Base-by-base conservation (phyloP, 176 grass and related monocot species). In the Juncus effusus region DNA sequence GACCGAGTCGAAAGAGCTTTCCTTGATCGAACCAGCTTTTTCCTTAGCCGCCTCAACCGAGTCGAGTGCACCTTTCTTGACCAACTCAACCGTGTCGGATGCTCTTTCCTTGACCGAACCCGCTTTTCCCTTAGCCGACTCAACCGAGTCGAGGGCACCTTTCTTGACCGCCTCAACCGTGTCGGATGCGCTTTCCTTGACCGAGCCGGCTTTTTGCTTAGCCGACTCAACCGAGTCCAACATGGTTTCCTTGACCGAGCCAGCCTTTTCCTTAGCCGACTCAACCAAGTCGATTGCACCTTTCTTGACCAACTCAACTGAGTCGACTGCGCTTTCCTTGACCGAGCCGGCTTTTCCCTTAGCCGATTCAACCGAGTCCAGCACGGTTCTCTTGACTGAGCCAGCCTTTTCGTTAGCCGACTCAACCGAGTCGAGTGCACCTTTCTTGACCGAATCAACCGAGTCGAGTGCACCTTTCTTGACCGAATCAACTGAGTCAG, bases 221-320 rank as follows among this genome's bases (percentile, higher is more conserved):
- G 56, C 67, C 67, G 44, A 79, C 47, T 79, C 38, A 3, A 58
- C 54, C 0, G 67, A 11, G 36, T 73, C 9, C 10, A 67, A 79
- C 7, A 69, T 15, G 12, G 65, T 54, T 16, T 69, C 65, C 35
- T 55, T 15, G 7, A 69, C 40, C 5, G 51, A 54, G 40, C 45
- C 65, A 10, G 65, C 49, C 49, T 52, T 52, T 12, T 52, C 9
- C 19, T 28, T 28, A 28, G 19, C 19, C 19, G 19, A 28, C 19
- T 28, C 19, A 28, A 28, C 19, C 19, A 1, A 28, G 19, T 28
- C 19, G 19, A 28, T 28, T 28, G 19, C 19, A 28, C 19, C 19
- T 28, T 28, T 28, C 19, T 28, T 28, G 19, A 28, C 19, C 19
- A 1, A 28, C 19, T 28, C 19, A 28, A 28, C 19, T 1, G 19